Base-by-base conservation (phyloP, 2,329 filamentous ascomycete species). In the Cercospora nicotianae region DNA sequence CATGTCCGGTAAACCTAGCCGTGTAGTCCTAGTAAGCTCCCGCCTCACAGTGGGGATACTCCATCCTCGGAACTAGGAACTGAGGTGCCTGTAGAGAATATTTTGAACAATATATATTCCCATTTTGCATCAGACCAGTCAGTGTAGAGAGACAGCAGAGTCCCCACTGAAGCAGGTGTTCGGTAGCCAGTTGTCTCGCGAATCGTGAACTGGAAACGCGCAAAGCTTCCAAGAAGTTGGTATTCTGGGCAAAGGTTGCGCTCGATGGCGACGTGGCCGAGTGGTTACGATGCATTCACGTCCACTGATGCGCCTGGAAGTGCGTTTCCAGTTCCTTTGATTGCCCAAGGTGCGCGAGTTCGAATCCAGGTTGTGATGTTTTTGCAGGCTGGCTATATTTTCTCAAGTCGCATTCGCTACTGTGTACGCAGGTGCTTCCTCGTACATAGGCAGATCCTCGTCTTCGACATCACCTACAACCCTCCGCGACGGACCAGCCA, bases 381-480 rank as follows among this genome's bases (percentile, higher is more conserved):
- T 53, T 16, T 53, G 13, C 26, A 13, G 10, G 55, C 28, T 36
- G 10, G 28, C 13, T 18, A 8, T 31, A 16, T 23, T 36, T 36
- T 12, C 8, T 59, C 30, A 23, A 10, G 20, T 30, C 9, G 9
- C 20, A 33, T 33, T 30, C 5, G 53, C 57, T 26, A 23, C 23
- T 20, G 55, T 53, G 36, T 64, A 64, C 28, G 62, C 51, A 16
- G 62, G 62, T 12, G 62, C 62, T 42, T 64, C 53, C 42, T 64
- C 62, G 28, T 64, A 64, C 18, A 36, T 20, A 3, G 62, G 53
- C 20, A 64, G n/a, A 13, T 45, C 33, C 9, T 64, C 62, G 16
- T 64, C 62, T n/a, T 59, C 62, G 16, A 58, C 23, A 16, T 58
- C 62, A 10, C 57, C 16, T 3, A n/a, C 20, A 8, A 23, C 33